A percentile compares a stretch with the other conserved stretches of the same genome.
phyloP scores from a whole-genome alignment of 352 stramenopile species.

The Globisporangium paroecandrum region DNA sequence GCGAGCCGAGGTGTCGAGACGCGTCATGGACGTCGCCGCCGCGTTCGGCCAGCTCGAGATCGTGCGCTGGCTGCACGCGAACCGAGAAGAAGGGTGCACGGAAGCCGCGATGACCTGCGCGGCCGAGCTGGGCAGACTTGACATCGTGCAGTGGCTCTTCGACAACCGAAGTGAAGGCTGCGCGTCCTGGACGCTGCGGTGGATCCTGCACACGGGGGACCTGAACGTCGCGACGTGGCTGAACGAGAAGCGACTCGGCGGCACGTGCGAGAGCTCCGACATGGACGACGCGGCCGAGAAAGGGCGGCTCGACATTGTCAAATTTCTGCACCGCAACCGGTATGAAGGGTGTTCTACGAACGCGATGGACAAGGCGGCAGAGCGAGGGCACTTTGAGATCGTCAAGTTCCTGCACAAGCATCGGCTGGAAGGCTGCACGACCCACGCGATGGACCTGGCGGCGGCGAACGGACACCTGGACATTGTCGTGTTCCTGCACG shows the following conservation, averaged over 20 bases:
- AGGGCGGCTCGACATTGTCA: slow-evolving; percentile 24
- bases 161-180: slow-evolving; percentile 18
- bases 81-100: slow-evolving; percentile 18
- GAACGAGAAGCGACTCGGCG: slow-evolving; percentile 5
- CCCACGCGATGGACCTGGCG: slow-evolving; percentile 27
- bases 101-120: slow-evolving; percentile 19
- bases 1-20: slow-evolving; percentile 3
- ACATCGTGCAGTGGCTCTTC: slow-evolving; percentile 25
- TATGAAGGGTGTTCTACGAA: slow-evolving; percentile 17
- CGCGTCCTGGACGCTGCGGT: slow-evolving; percentile 17
- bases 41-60: slow-evolving; percentile 26
- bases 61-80: slow-evolving; percentile 25
- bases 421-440: slow-evolving; percentile 28
- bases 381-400: slow-evolving; percentile 27
- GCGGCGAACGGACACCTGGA: slow-evolving; percentile 25
- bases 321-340: slow-evolving; percentile 21
- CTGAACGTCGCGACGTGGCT: slow-evolving; percentile 14
- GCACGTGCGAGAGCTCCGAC: slow-evolving; percentile 9
- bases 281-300: slow-evolving; percentile 29
- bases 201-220: slow-evolving; percentile 15
- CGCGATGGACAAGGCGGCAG: slow-evolving; percentile 34
- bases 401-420: slow-evolving; percentile 29
- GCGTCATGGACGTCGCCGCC: slow-evolving; percentile 33
- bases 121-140: slow-evolving; percentile 17
- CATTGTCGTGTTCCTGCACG: slow-evolving; percentile 27